Base-by-base conservation (phyloP, 495 filamentous ascomycete species). In the Parathielavia appendiculata region DNA sequence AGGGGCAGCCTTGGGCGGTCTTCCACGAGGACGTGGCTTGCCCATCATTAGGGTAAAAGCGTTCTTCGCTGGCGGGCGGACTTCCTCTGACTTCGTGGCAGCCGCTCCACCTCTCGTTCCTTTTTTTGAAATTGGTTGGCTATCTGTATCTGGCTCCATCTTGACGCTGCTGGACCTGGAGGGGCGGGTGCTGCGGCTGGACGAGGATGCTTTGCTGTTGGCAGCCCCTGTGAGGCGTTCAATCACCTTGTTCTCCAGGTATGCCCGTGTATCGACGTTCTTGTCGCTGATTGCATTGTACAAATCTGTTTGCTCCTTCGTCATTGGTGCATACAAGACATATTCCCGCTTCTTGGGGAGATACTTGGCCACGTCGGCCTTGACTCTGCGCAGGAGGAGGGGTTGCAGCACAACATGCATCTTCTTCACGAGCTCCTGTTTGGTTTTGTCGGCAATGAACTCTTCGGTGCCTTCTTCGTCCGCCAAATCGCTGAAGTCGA, bases 321-420 rank as follows among this genome's bases (percentile, higher is more conserved):
- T 95, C 61, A 98, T 80, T 0, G 92, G 93, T 5, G 93, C 92
- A 58, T 89, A 97, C 7, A 98, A 73, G 19, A 98, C 86, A 67
- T 98, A 98, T 69, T 98, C 93, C 36, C 93, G 83, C 75, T 98
- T 98, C 71, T 90, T 91, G 0, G 93, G 93, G n/a, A 98, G 73
- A 49, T 86, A 80, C 19, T 83, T 85, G 66, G 95, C 91, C 2
- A 98, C 93, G 70, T 98, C 93, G 1, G 89, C 85, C 72, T 98
- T 98, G 55, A 97, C 81, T 30, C 93, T 80, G 9, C 93, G 82
- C 10, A 98, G 76, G 0, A 98, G 79, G 62, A 98, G 88, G 0
- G 93, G 93, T 60, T 97, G 95, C 1, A 98, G 73, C 34, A 98
- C 91, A 0, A 90, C 83, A 68, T 97, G 93, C 64, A 98, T 87